Evolutionary conservation across 2,329 filamentous ascomycete species (phyloP).

Genomic region (Alternaria arborescens): DNA sequence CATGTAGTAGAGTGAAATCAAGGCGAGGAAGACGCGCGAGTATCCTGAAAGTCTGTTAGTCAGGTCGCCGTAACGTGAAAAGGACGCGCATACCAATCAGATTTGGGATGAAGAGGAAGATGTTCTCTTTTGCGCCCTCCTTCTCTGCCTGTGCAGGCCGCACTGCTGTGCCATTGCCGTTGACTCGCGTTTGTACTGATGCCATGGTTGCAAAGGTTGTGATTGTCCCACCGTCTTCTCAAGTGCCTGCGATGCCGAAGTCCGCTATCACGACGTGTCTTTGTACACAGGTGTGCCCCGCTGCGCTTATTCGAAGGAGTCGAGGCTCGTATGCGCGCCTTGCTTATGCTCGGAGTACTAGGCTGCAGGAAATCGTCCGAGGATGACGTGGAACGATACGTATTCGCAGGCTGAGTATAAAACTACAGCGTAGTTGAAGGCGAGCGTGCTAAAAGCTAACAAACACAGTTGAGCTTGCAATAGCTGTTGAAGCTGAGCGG

Average conservation of each 20-base stretch:
- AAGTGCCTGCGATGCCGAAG: conserved; percentile 1
- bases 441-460: conserved; percentile 1
- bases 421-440: background rate
- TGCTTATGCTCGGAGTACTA: conserved; percentile 11
- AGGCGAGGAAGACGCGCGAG: conserved; percentile 65
- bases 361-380: conserved; percentile 13
- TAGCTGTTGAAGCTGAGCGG: conserved; percentile 20
- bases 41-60: conserved; percentile 53
- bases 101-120: conserved; percentile 63
- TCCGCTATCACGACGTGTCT: background rate
- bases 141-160: conserved; percentile 24
- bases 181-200: conserved; percentile 36
- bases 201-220: conserved; percentile 33
- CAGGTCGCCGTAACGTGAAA: background rate
- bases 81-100: conserved; percentile 55
- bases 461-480: conserved; percentile 7
- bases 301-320: conserved; percentile 11
- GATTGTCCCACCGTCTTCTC: background rate
- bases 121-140: conserved; percentile 59
- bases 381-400: conserved; percentile 3
- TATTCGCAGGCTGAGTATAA: background rate
- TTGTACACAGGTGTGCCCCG: conserved; percentile 16
- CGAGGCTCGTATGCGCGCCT: conserved; percentile 8
- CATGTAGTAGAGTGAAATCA: conserved; percentile 98
- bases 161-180: conserved; percentile 43